These are phyloP conservation scores for Trichoderma arundinaceum DNA, from an alignment of 2,329 filamentous ascomycete species.

Conservation along the genomic window DNA sequence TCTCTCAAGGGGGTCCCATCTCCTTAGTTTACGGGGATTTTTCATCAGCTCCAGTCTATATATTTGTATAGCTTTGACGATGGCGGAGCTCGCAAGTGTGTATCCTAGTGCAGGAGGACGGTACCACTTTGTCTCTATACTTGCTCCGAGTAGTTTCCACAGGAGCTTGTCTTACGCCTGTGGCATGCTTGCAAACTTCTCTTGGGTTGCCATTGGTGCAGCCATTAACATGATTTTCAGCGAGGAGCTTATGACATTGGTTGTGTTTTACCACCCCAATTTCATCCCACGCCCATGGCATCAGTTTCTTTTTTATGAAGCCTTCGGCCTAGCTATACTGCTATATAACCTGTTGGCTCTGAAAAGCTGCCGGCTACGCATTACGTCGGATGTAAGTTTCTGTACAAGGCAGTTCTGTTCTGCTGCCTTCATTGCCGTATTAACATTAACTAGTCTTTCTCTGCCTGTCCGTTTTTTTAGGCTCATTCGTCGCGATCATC, in stretches of 20 bases:
- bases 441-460: no score
- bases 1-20: slow-evolving; percentile 24
- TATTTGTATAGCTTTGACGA: slow-evolving; percentile 37
- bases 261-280: slow-evolving; percentile 3
- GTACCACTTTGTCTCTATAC: slow-evolving; percentile 46
- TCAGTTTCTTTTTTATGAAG: neutral
- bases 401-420: no score
- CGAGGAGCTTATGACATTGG: slow-evolving; percentile 4
- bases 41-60: slow-evolving; percentile 25
- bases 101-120: slow-evolving; percentile 48
- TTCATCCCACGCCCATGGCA: slow-evolving; percentile 6
- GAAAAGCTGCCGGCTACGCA: no score
- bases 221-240: slow-evolving; percentile 2
- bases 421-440: no score
- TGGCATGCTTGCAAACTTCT: neutral
- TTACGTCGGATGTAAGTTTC: no score
- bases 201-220: slow-evolving; percentile 1
- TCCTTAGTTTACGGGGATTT: slow-evolving; percentile 39
- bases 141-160: slow-evolving; percentile 36
- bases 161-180: slow-evolving; percentile 25
- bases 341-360: no score
- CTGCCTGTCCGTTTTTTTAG: no score
- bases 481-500: slow-evolving; percentile 6
- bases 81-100: slow-evolving; percentile 45
- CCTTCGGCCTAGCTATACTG: no score